A percentile compares a stretch with the other conserved stretches of the same genome.
phyloP scores from a whole-genome alignment of 768 basidiomycete species.

The Boletales sp. region DNA sequence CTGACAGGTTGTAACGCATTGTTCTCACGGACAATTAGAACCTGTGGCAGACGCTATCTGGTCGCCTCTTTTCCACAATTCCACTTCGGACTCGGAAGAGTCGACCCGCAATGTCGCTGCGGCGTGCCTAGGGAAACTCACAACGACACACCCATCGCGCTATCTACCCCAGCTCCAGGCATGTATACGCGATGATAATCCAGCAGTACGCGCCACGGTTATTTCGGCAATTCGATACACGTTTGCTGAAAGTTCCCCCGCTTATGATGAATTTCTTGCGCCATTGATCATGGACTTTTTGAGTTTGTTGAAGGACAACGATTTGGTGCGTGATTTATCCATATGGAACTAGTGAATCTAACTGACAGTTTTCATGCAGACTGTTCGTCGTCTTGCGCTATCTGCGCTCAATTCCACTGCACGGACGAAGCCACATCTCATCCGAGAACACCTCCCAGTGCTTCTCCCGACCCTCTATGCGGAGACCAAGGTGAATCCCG shows the following conservation, averaged over 20 bases:
- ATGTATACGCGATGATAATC: slow-evolving; percentile 63
- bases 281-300: slow-evolving; percentile 89
- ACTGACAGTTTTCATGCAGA: slow-evolving; percentile 42
- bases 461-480: slow-evolving; percentile 82
- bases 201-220: slow-evolving; percentile 80
- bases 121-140: slow-evolving; percentile 93
- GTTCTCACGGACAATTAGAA: slow-evolving; percentile 79
- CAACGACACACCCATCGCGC: slow-evolving; percentile 83
- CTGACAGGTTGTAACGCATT: slow-evolving; percentile 83
- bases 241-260: slow-evolving; percentile 79
- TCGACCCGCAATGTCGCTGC: slow-evolving; percentile 92
- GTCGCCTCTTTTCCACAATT: slow-evolving; percentile 89
- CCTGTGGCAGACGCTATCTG: slow-evolving; percentile 86
- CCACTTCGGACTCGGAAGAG: slow-evolving; percentile 79
- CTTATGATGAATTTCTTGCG: slow-evolving; percentile 89
- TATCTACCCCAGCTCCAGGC: slow-evolving; percentile 93
- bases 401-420: slow-evolving; percentile 93
- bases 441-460: slow-evolving; percentile 74
- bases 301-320: slow-evolving; percentile 82
- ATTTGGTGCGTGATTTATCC: slow-evolving; percentile 56
- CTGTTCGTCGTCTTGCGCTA: slow-evolving; percentile 84
- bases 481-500: slow-evolving; percentile 76
- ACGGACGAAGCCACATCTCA: slow-evolving; percentile 88
- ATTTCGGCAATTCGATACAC: slow-evolving; percentile 89
- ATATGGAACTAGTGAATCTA: neutral